These are phyloP conservation scores for Alternaria postmessia DNA, from an alignment of 2,329 filamentous ascomycete genomes.

Conservation along the genomic window DNA sequence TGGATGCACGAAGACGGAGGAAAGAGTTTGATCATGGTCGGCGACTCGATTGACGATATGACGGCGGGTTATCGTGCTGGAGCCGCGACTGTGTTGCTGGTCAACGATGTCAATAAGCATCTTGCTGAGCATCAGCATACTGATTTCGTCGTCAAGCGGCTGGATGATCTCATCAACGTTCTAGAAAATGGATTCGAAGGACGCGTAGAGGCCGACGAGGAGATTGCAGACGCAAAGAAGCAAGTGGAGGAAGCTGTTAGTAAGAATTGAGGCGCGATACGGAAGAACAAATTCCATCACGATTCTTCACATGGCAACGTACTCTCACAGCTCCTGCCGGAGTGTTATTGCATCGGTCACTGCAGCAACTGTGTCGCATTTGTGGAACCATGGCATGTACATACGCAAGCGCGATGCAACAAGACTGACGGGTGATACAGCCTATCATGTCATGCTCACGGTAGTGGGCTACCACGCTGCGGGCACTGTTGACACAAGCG, in stretches of 20 bases:
- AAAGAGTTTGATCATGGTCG: constrained; percentile 61
- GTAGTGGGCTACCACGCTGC: neutral
- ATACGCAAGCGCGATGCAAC: neutral
- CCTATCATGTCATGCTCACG: neutral
- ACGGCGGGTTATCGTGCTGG: constrained; percentile 83
- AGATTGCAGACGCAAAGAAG: constrained; percentile 34
- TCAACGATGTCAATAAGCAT: constrained; percentile 80
- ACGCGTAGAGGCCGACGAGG: constrained; percentile 36
- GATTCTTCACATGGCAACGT: neutral
- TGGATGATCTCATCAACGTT: constrained; percentile 80
- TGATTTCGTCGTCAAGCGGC: constrained; percentile 71
- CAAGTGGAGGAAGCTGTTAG: constrained; percentile 29
- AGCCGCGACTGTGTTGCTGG: constrained; percentile 86
- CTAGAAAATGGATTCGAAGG: constrained; percentile 79
- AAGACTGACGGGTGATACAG: neutral
- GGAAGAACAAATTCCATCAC: neutral
- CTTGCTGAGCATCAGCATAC: constrained; percentile 77
- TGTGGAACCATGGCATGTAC: neutral
- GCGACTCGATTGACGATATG: constrained; percentile 87
- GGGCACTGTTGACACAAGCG: neutral
- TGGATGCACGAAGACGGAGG: constrained; percentile 67
- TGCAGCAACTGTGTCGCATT: neutral
- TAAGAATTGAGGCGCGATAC: neutral
- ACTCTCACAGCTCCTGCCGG: neutral
- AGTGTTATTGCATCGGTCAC: neutral